phyloP scores from a whole-genome alignment of 352 stramenopile species.

The Pilasporangium apinafurcum region DNA sequence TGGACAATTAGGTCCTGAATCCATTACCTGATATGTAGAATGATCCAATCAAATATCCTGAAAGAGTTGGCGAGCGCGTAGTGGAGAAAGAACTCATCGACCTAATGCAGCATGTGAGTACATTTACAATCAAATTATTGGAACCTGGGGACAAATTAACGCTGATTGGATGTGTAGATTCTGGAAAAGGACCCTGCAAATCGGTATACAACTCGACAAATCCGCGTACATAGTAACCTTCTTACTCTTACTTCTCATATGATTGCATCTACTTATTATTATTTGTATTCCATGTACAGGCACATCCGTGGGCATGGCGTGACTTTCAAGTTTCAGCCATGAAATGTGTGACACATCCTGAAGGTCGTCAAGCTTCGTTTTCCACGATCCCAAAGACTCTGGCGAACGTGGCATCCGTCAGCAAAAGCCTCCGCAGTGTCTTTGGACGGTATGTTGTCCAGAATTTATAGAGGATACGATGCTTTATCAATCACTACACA shows the following conservation, averaged over 20 bases:
- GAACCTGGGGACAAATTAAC: too few species aligned
- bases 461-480: neutral
- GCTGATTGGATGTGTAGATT: constrained; percentile 26
- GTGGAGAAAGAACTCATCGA: constrained; percentile 59
- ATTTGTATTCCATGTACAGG: constrained; percentile 11
- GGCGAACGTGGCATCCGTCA: constrained; percentile 36
- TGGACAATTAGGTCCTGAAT: too few species aligned
- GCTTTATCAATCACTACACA: neutral
- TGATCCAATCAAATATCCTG: constrained; percentile 50
- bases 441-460: constrained; percentile 30
- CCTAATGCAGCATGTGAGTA: constrained; percentile 47
- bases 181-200: constrained; percentile 63
- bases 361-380: constrained; percentile 32
- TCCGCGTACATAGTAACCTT: constrained; percentile 37
- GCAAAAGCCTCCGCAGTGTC: constrained; percentile 49
- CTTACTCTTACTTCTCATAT: neutral
- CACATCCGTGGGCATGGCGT: constrained; percentile 62
- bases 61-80: constrained; percentile 29
- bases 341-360: constrained; percentile 57
- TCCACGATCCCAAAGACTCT: constrained; percentile 26
- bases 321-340: constrained; percentile 67
- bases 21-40: constrained; percentile 19
- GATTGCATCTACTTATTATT: neutral
- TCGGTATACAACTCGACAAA: constrained; percentile 59
- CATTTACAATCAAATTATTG: neutral